Evolutionary conservation across 129 eudicot genomes (phyloP), one percentile per base, ranked within the genome.

Genomic region (Flaveria linearis): DNA sequence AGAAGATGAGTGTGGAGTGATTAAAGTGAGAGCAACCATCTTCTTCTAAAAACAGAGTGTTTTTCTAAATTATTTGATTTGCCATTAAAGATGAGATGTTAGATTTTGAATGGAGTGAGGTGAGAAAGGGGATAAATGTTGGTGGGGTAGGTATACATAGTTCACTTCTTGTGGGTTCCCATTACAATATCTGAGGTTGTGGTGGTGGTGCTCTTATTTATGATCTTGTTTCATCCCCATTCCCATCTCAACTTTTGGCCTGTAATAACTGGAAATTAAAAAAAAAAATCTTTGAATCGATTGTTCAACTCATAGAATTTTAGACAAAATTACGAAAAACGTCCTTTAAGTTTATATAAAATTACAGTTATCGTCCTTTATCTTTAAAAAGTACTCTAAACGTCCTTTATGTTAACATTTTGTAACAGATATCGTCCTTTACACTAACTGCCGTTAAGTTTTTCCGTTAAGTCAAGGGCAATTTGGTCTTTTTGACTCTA

Each of bases 11-110:
- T 85, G 86, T 55, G 93, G 81, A 33, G 92, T 85, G 71, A 84
- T 78, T 41, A 90, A 88, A 71, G 92, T 84, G 52, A 90, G 84
- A 79, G 90, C 81, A 76, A 86, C 88, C 92, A 90, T 90, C 41
- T 36, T 36, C 1, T 36, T 33, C 7, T 33, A 36, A 36, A 36
- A 36, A 36, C 7, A 36, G 7, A 15, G 4, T 53, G 68, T 46
- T 71, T 23, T 71, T n/a, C 36, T 16, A 46, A n/a, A 25, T 8
- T 47, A 17, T 22, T 56, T 55, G 25, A 46, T 69, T 3, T 47
- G 25, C 62, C 62, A 53, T 79, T 26, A 49, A 39, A 25, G 53
- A 20, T 70, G 43, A 72, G 64, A 23, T 66, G 23, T 39, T 63
- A 42, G 18, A 46, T 55, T 64, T 77, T 82, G 74, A 47, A 63